Base-by-base conservation (phyloP, 2,329 filamentous ascomycete species). In the Coniosporium tulheliwenetii region DNA sequence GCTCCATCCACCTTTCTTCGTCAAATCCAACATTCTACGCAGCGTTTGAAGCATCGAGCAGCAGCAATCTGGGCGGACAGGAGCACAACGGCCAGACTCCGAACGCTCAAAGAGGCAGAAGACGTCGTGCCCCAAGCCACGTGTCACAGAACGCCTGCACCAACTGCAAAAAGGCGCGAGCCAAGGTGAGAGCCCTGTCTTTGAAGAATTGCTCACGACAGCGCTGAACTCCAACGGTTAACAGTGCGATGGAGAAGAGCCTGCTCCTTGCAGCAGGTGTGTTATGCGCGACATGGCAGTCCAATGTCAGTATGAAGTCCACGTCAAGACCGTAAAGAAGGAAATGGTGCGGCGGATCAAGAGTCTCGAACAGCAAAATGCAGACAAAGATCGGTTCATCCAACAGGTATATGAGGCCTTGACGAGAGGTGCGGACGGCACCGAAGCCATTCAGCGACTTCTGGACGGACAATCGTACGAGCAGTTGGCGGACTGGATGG, bases 311-410 rank as follows among this genome's bases (percentile, higher is more conserved):
- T 55, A 54, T 40, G 50, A 53, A 42, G 47, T 52, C 41, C 52
- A 55, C 38, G 48, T 50, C 43, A 55, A 54, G 44, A 51, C 48
- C 5, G 49, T 45, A 14, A 55, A 55, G 43, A 50, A 53, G 37
- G 50, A 52, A 26, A 48, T 55, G 39, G 46, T 55, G 14, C 44
- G 45, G 9, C 46, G 48, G 35, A 52, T 55, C 39, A 48, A 48
- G 41, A 45, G 37, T 16, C 44, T 52, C 8, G 50, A 55, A 38
- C 39, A 46, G 32, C 41, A 47, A 40, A 52, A 52, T 30, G 39
- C 40, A 14, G 43, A 46, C 30, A 49, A 33, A 32, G 39, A 37
- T 36, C 46, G 39, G 39, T 40, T 41, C 39, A 48, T 43, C 13
- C 44, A 49, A 19, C 15, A 37, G 13, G 50, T 46, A 43, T 43